These are phyloP conservation scores for Rhynchosporium secalis DNA, from an alignment of 2,329 filamentous ascomycete species.

Conservation along the genomic window DNA sequence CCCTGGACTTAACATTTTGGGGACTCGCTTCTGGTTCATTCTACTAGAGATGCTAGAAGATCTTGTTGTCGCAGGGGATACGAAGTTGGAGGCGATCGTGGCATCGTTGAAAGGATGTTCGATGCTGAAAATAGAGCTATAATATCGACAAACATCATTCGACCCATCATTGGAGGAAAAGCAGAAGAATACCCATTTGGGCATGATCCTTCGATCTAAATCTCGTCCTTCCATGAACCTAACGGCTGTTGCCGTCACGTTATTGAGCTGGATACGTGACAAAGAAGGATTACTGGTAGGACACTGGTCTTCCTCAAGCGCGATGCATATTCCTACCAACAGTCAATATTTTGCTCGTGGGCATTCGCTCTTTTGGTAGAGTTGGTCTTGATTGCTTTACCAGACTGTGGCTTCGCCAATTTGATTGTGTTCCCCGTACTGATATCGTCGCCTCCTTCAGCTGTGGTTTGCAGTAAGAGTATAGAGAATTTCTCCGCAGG, in stretches of 20 bases:
- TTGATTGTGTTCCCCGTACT: neutral
- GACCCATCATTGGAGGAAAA: neutral
- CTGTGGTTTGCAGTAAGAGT: neutral
- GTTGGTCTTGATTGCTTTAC: neutral
- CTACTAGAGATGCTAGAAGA: neutral
- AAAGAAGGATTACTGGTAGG: no score
- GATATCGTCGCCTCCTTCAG: neutral
- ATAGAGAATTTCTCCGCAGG: neutral
- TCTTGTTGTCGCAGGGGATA: neutral
- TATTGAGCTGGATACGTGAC: no score
- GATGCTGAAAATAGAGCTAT: constrained; percentile 15
- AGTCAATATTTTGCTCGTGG: no score
- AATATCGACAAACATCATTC: constrained; percentile 1
- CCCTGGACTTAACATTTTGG: no score
- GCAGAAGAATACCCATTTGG: constrained; percentile 15
- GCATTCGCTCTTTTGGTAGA: no score
- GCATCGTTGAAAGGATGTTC: neutral
- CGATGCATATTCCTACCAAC: no score
- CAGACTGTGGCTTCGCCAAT: neutral
- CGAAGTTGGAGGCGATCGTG: neutral
- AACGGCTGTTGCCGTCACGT: neutral
- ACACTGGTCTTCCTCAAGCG: no score
- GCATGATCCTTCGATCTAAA: no score
- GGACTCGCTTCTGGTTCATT: no score
- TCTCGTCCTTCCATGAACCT: neutral